These are phyloP conservation scores for Astrocystis sublimbata DNA, from an alignment of 495 filamentous ascomycete species.

Conservation along the genomic window DNA sequence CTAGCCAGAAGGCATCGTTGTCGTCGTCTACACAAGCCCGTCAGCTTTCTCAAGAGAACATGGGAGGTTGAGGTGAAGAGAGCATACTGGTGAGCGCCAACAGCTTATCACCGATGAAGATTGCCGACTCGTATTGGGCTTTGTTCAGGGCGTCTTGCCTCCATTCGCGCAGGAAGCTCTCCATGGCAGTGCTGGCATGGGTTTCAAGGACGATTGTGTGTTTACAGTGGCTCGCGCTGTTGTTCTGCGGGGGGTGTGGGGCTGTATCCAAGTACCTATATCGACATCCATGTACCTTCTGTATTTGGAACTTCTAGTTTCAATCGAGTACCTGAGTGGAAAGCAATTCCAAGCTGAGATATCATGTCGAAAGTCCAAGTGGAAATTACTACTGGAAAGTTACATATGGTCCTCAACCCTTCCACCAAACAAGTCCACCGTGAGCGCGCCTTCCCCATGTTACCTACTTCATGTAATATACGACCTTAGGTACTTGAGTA, in stretches of 20 bases:
- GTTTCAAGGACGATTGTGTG: not conserved
- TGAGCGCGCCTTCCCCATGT: too few species aligned
- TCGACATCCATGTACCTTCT: too few species aligned
- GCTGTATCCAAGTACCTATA: not conserved
- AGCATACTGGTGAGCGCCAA: conserved; percentile 83
- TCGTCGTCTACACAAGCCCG: conserved; percentile 65
- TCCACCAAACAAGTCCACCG: too few species aligned
- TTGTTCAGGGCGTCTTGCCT: conserved; percentile 89
- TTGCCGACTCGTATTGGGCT: conserved; percentile 91
- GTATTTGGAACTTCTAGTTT: too few species aligned
- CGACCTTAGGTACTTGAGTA: too few species aligned
- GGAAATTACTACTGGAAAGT: too few species aligned
- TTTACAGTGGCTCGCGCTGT: conserved; percentile 8
- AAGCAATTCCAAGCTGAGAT: too few species aligned
- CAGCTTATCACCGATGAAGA: conserved; percentile 96
- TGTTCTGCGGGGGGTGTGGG: conserved; percentile 9
- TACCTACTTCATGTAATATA: too few species aligned
- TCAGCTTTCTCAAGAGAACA: conserved; percentile 20
- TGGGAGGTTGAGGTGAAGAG: not conserved
- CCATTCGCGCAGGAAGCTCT: conserved; percentile 89
- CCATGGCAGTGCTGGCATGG: conserved; percentile 57
- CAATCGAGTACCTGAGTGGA: too few species aligned
- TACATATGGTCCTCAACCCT: too few species aligned
- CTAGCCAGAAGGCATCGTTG: conserved; percentile 90
- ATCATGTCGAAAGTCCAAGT: too few species aligned